A percentile compares a stretch with the other conserved stretches of the same genome.
phyloP scores from a whole-genome alignment of 1,284 basidiomycete species.

The Schizophyllum amplum region DNA sequence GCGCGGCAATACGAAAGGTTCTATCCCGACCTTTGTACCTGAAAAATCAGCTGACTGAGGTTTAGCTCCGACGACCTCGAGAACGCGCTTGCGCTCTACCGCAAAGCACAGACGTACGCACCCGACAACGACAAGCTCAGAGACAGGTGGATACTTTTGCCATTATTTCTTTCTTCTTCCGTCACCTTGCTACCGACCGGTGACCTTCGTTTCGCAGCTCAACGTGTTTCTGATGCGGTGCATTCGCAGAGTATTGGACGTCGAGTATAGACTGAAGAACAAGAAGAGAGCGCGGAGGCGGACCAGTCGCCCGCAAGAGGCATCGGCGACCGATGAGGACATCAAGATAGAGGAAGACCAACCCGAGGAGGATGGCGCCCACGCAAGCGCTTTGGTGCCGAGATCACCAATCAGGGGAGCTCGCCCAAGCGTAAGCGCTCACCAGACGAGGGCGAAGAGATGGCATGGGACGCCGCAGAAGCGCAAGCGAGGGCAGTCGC shows the following conservation, averaged over 20 bases:
- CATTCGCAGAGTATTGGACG: constrained; percentile 59
- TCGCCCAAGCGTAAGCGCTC: background rate
- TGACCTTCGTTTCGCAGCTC: background rate
- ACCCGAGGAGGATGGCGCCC: background rate
- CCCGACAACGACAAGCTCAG: constrained; percentile 72
- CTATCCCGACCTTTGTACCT: constrained; percentile 8
- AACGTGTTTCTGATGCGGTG: constrained; percentile 17
- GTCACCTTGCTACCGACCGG: constrained; percentile 29
- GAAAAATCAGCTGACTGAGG: background rate
- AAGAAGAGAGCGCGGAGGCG: constrained; percentile 18
- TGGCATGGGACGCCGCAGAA: constrained; percentile 28
- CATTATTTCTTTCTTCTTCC: constrained; percentile 47
- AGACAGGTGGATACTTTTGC: constrained; percentile 75
- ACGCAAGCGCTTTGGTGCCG: constrained; percentile 22
- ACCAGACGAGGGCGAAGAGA: constrained; percentile 20
- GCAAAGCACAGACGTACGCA: constrained; percentile 67
- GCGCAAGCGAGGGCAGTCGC: constrained; percentile 20
- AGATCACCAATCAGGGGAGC: constrained; percentile 31
- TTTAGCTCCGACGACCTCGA: constrained; percentile 56
- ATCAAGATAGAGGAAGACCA: constrained; percentile 2
- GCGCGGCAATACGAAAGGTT: constrained; percentile 73
- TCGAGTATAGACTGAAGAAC: constrained; percentile 63
- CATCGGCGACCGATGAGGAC: constrained; percentile 2
- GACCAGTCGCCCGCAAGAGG: background rate
- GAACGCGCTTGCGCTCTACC: constrained; percentile 65